phyloP scores from a whole-genome alignment of 2,329 filamentous ascomycete genomes.

The Claviceps maximensis region DNA sequence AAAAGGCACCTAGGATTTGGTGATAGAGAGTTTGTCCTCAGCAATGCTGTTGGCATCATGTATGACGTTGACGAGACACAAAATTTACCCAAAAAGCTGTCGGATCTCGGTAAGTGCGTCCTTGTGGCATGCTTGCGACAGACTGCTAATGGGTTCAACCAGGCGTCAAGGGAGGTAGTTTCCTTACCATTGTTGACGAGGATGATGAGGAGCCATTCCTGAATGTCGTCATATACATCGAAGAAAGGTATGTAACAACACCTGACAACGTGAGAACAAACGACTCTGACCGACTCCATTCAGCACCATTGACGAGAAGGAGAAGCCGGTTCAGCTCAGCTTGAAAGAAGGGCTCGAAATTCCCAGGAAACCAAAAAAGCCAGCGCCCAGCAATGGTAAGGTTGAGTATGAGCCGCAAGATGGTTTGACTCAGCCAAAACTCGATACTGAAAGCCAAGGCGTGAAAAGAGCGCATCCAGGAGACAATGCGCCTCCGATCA shows the following conservation, averaged over 20 bases:
- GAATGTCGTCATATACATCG: slow-evolving; percentile 63
- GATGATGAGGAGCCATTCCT: slow-evolving; percentile 63
- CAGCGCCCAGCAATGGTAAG: slow-evolving; percentile 26
- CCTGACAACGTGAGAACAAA: not conserved
- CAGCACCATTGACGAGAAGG: slow-evolving; percentile 29
- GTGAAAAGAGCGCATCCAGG: slow-evolving; percentile 35
- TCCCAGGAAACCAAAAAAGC: slow-evolving; percentile 38
- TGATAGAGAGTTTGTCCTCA: slow-evolving; percentile 65
- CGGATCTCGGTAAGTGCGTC: slow-evolving; percentile 48
- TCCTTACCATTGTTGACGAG: slow-evolving; percentile 75
- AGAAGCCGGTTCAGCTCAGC: slow-evolving; percentile 41
- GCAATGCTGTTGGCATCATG: slow-evolving; percentile 60
- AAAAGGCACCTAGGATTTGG: slow-evolving; percentile 60
- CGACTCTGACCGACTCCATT: slow-evolving; percentile 15
- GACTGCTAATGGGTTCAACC: not conserved
- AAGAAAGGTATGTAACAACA: slow-evolving; percentile 39
- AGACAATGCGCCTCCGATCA: slow-evolving; percentile 27
- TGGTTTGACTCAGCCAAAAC: slow-evolving; percentile 28
- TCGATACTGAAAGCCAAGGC: slow-evolving; percentile 17
- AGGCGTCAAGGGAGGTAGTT: slow-evolving; percentile 59
- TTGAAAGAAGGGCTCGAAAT: slow-evolving; percentile 33
- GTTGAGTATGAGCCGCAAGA: slow-evolving; percentile 23
- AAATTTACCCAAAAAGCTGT: slow-evolving; percentile 67
- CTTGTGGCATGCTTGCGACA: not conserved
- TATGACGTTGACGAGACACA: slow-evolving; percentile 86